Base-by-base conservation (phyloP, 2,329 filamentous ascomycete genomes). In the Trichophyton rubrum region DNA sequence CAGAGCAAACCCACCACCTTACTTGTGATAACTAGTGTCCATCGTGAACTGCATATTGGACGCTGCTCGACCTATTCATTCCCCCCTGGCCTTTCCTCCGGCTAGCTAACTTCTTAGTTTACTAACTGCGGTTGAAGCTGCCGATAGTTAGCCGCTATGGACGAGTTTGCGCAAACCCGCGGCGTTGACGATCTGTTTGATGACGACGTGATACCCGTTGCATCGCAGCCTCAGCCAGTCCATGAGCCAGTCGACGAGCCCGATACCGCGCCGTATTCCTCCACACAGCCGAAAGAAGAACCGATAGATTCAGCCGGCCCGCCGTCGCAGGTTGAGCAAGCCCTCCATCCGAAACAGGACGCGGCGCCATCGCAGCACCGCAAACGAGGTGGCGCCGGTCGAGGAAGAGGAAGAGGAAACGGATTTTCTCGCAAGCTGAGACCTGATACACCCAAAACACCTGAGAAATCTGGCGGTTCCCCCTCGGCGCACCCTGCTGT, bases 151-250 rank as follows among this genome's bases (percentile, higher is more conserved):
- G 33, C 33, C 33, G 33, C 58, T 22, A 65, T 78, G 69, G 77
- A 79, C 60, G 74, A 78, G 66, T 79, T 79, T 61, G 75, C 77
- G 27, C 77, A 79, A 60, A 79, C 77, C 1, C 73, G 77, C 22
- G 76, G 74, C 24, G 74, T 72, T n/a, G 77, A 79, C 62, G 77
- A 79, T 66, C 68, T 79, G 6, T 79, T 79, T 62, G 76, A 78
- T 63, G 77, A 79, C 64, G 77, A 79, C 64, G 78, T 79, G 58
- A 72, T 78, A 30, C 77, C 77, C 2, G 70, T 79, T 30, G 64
- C 72, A 2, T 66, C 68, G 15, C 70, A 72, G 17, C 67, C 71
- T 15, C 49, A 60, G 58, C 30, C 49, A 40, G 40, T 45, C 20
- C 20, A 35, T 35, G 47, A 43, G 4, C 24, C 43, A 58, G 59